Evolutionary conservation across 2,329 filamentous ascomycete species (phyloP).

Genomic region (Botrytis paeoniae): DNA sequence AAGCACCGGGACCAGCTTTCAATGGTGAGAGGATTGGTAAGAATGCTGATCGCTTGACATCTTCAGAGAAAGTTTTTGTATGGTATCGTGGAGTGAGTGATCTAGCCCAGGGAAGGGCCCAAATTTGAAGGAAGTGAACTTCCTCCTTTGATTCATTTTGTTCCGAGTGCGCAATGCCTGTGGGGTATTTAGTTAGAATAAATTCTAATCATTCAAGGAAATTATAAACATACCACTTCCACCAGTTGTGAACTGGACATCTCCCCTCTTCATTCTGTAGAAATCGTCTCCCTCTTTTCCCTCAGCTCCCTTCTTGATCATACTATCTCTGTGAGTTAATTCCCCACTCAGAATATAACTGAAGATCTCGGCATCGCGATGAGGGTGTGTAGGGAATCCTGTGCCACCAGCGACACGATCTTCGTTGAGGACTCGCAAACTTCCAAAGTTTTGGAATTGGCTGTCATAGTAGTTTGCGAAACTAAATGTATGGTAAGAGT

Average conservation of each 20-base stretch:
- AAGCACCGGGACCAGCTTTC: constrained; percentile 62
- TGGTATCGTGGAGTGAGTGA: constrained; percentile 74
- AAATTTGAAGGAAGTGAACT: constrained; percentile 86
- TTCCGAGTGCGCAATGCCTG: constrained; percentile 74
- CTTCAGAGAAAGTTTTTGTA: constrained; percentile 69
- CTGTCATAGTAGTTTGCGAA: constrained; percentile 40
- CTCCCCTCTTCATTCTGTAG: constrained; percentile 70
- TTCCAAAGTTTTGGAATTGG: constrained; percentile 58
- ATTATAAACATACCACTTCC: constrained; percentile 57
- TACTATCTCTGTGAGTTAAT: constrained; percentile 82
- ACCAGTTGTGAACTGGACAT: constrained; percentile 89
- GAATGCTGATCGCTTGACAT: constrained; percentile 66
- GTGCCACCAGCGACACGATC: constrained; percentile 72
- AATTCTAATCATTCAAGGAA: background rate
- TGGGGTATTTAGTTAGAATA: constrained; percentile 24
- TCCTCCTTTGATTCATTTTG: constrained; percentile 71
- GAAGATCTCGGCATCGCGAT: constrained; percentile 88
- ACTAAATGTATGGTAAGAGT: constrained; percentile 54
- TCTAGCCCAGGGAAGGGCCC: constrained; percentile 74
- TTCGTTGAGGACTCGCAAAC: constrained; percentile 83
- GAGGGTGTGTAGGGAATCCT: constrained; percentile 82
- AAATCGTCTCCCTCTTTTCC: constrained; percentile 56
- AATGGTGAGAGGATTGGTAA: constrained; percentile 74
- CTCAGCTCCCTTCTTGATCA: constrained; percentile 68
- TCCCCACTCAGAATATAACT: constrained; percentile 82